Base-by-base conservation (phyloP, 1,139 yeast genomes). In the Blastobotrys apis region DNA sequence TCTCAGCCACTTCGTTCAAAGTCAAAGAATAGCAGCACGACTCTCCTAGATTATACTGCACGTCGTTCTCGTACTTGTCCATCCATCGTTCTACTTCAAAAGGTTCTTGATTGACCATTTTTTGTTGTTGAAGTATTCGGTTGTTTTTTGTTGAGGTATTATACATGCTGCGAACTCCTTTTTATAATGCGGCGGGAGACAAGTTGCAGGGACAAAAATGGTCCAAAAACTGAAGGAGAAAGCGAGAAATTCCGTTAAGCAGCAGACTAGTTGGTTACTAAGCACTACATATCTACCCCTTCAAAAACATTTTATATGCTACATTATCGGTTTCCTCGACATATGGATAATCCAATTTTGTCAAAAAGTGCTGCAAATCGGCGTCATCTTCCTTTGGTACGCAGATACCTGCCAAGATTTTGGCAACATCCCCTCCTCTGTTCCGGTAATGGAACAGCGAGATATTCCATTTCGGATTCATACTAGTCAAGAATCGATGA, bases 361-460 rank as follows among this genome's bases (percentile, higher is more conserved):
- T 71, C 65, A 92, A 73, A 65, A 87, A 86, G 20, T 70, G 68
- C 53, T 81, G 79, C 62, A 90, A 83, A 34, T 74, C 77, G 26
- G 69, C 78, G 38, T 71, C 68, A 33, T 92, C 87, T 29, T 74
- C 74, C 36, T 78, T 77, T 3, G 97, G 97, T 23, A 90, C 87
- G 35, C 81, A 81, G 49, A 94, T 76, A 26, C 95, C 99, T 44
- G 95, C 92, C 53, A 92, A 72, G 0, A 92, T 86, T 64, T 87
- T 87, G 36, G 95, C 97, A 39, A 92, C 77, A 63, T 92, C 98
- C 45, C 92, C 84, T 26, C 99, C 99, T 57, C 88, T 94, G 67
- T 92, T 90, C 73, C 99, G 80, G 67, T 92, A 92, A 65, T 92
- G 96, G 79, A 92, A 92, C 56, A 92, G 70, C 3, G 97, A 84